These are phyloP conservation scores for Scorias spongiosa DNA, from an alignment of 2,329 filamentous ascomycete species.

Conservation along the genomic window DNA sequence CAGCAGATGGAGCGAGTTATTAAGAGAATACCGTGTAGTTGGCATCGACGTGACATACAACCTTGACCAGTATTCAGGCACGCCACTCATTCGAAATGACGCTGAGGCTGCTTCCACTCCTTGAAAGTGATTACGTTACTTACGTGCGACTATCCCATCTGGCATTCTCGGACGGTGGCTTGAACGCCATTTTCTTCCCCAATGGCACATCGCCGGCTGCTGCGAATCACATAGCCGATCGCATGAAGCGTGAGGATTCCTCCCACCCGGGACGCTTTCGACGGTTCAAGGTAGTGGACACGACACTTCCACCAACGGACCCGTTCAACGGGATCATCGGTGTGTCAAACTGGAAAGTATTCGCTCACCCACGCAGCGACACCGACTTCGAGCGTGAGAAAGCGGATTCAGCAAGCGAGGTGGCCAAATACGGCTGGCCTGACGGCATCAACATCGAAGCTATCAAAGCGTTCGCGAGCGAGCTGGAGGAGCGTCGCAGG, in stretches of 20 bases:
- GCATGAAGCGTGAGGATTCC: conserved; percentile 3
- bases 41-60: too few species aligned
- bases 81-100: background rate
- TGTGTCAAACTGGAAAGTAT: conserved; percentile 18
- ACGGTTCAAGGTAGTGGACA: conserved; percentile 16
- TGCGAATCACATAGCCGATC: conserved; percentile 3
- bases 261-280: conserved; percentile 7
- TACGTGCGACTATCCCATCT: background rate
- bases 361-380: conserved; percentile 11
- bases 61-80: too few species aligned
- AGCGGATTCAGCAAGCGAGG: conserved; percentile 2
- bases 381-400: conserved; percentile 13
- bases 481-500: conserved; percentile 7
- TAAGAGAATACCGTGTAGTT: too few species aligned
- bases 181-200: conserved; percentile 17
- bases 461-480: conserved; percentile 10
- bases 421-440: conserved; percentile 5
- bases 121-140: background rate
- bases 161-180: conserved; percentile 3
- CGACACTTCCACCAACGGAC: conserved; percentile 11
- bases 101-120: background rate
- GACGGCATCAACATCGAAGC: conserved; percentile 8
- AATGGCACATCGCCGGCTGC: conserved; percentile 10
- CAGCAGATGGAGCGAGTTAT: too few species aligned
- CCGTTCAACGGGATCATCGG: conserved; percentile 12